phyloP scores from a whole-genome alignment of 306 rosid genomes.

The Luffa acutangula region DNA sequence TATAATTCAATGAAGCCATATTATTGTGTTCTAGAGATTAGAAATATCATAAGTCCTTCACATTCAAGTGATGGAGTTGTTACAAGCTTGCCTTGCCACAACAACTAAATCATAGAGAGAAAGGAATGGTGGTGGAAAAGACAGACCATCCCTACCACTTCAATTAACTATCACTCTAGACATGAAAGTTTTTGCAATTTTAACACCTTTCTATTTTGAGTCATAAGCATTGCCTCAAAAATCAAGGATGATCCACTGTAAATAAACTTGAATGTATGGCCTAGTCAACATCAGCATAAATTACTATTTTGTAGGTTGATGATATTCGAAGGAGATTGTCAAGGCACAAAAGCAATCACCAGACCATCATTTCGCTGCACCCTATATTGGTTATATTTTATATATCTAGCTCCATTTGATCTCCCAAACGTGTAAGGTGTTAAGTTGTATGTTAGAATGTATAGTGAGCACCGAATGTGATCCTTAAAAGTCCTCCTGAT shows the following conservation, averaged over 20 bases:
- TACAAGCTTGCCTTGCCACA: neutral
- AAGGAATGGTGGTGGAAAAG: neutral
- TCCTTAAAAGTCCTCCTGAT: neutral
- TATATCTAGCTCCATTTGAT: neutral
- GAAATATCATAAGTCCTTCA: neutral
- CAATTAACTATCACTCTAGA: neutral
- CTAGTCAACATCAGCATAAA: neutral
- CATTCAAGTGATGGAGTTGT: neutral
- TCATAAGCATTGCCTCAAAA: neutral
- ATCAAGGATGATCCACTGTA: neutral
- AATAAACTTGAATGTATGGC: neutral
- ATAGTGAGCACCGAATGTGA: neutral
- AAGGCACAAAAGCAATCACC: neutral
- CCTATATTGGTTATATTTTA: neutral
- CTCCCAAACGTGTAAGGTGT: neutral
- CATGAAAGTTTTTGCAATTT: neutral
- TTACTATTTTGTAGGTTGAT: neutral
- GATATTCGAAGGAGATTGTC: neutral
- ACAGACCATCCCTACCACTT: neutral
- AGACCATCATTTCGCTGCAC: neutral
- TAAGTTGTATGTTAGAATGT: neutral
- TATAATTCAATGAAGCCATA: neutral
- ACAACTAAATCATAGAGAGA: neutral
- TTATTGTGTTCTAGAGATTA: neutral
- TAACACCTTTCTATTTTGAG: neutral